Evolutionary conservation across 495 filamentous ascomycete genomes (phyloP).

Genomic region (Talaromyces adpressus): DNA sequence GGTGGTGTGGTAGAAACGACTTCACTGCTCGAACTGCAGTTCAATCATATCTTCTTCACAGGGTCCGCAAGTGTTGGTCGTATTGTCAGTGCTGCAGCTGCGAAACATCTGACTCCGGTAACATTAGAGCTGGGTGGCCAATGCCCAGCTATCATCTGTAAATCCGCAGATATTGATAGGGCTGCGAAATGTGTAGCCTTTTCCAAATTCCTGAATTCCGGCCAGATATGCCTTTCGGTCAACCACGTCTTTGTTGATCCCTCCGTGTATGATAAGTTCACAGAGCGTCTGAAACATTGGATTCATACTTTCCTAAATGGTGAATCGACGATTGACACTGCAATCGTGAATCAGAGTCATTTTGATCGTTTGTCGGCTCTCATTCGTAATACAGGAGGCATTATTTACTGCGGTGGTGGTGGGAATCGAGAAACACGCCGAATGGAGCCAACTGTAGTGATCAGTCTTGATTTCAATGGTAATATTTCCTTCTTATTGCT

Average conservation of each 20-base stretch:
- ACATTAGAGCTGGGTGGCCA: conserved; percentile 76
- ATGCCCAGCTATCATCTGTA: conserved; percentile 79
- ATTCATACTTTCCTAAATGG: conserved; percentile 59
- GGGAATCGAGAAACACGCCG: conserved; percentile 59
- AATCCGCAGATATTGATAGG: conserved; percentile 63
- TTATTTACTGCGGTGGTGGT: conserved; percentile 67
- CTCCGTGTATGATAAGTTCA: conserved; percentile 56
- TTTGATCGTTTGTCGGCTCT: conserved; percentile 73
- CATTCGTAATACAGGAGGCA: conserved; percentile 62
- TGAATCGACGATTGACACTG: conserved; percentile 29
- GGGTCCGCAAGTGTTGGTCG: conserved; percentile 64
- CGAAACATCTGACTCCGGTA: conserved; percentile 81
- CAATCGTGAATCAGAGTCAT: conserved; percentile 71
- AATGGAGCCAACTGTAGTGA: conserved; percentile 73
- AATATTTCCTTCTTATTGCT: conserved; percentile 31
- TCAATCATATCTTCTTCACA: conserved; percentile 93
- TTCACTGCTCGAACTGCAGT: conserved; percentile 69
- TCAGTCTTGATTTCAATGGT: conserved; percentile 48
- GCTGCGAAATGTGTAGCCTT: conserved; percentile 72
- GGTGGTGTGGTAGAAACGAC: conserved; percentile 69
- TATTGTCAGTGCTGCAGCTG: conserved; percentile 79
- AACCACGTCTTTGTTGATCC: conserved; percentile 78
- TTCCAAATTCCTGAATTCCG: conserved; percentile 72
- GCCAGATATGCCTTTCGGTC: conserved; percentile 77
- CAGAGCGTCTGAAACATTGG: conserved; percentile 54